A percentile compares a stretch with the other conserved stretches of the same genome.
phyloP scores from a whole-genome alignment of 2,329 filamentous ascomycete genomes.

The Macrophomina tecta region DNA sequence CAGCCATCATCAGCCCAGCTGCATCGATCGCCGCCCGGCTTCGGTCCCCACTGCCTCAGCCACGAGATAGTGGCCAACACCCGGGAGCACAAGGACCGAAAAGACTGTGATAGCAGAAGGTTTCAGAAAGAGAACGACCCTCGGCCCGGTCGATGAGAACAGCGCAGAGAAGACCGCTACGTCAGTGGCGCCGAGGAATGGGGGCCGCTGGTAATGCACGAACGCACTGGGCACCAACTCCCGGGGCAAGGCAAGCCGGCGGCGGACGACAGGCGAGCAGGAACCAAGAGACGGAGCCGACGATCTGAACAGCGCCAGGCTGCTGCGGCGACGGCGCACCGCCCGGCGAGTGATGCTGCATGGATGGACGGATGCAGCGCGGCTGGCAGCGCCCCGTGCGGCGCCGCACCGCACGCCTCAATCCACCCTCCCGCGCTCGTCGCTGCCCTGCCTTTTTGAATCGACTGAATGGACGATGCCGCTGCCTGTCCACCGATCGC shows the following conservation, averaged over 20 bases:
- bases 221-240: conserved; percentile 9
- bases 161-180: conserved; percentile 7
- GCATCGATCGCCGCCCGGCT: conserved; percentile 1
- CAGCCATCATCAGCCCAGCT: conserved; percentile 5
- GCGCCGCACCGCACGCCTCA: not conserved
- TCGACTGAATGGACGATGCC: not conserved
- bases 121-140: not conserved
- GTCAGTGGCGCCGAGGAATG: not conserved
- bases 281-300: not conserved
- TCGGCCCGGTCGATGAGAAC: not conserved
- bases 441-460: not conserved
- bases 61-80: not conserved
- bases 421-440: not conserved
- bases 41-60: not conserved
- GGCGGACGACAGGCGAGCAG: not conserved
- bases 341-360: not conserved
- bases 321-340: not conserved
- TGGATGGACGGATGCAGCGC: not conserved
- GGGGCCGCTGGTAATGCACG: not conserved
- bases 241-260: not conserved
- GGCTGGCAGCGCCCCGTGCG: not conserved
- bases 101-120: not conserved
- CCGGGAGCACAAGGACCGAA: not conserved
- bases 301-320: not conserved
- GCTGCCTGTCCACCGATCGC: no score